These are phyloP conservation scores for Saccharomyces hybrid DNA, from an alignment of 1,139 yeast genomes.

Conservation along the genomic window DNA sequence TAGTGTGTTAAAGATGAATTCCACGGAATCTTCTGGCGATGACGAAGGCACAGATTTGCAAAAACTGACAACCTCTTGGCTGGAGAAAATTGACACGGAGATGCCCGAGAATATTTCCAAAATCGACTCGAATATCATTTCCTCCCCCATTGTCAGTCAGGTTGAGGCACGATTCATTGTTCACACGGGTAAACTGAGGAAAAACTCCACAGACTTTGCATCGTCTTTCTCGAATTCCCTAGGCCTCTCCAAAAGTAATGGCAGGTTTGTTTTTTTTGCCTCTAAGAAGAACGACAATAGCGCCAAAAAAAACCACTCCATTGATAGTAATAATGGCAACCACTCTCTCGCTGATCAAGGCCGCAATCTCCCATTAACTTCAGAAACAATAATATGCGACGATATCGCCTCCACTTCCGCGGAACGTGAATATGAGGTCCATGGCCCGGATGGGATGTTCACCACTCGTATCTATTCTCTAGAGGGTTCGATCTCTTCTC, in stretches of 20 bases:
- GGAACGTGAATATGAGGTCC: not conserved
- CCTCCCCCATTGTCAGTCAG: conserved; percentile 6
- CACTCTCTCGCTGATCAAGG: not conserved
- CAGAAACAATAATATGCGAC: not conserved
- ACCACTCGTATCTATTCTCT: not conserved
- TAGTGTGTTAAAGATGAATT: not conserved
- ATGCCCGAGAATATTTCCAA: conserved; percentile 5
- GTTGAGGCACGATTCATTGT: conserved; percentile 8
- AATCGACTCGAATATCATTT: conserved; percentile 4
- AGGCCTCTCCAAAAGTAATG: not conserved
- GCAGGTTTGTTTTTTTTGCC: not conserved
- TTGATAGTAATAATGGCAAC: not conserved
- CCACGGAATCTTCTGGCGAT: not conserved
- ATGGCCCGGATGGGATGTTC: not conserved
- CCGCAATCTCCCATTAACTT: not conserved
- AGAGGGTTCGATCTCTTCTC: not conserved
- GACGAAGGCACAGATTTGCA: not conserved
- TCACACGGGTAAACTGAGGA: conserved; percentile 1
- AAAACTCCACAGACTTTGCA: not conserved
- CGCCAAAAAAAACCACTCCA: not conserved
- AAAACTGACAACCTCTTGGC: not conserved
- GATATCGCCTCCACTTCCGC: not conserved
- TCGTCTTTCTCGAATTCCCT: not conserved
- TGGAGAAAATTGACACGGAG: not conserved
- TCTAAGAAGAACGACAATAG: not conserved